Conservation (phyloP, 179 eudicot species). For the Silene coronaria region DNA sequence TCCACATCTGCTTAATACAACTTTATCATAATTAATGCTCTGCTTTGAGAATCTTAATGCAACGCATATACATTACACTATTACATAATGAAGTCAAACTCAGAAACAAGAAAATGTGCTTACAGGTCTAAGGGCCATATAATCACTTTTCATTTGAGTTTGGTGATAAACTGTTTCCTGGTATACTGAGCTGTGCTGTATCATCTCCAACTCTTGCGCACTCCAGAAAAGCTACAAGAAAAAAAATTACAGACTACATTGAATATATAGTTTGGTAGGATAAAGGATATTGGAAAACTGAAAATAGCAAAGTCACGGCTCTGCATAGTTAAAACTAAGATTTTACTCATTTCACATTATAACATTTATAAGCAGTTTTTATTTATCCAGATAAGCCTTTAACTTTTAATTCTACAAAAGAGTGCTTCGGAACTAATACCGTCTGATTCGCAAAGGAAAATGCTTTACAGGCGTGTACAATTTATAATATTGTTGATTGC, state of each 20-base stretch:
- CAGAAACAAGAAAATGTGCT: constrained; percentile 20
- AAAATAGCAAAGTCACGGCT: not conserved
- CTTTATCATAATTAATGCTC: not conserved
- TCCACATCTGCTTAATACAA: not conserved
- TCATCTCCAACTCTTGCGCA: constrained; percentile 59
- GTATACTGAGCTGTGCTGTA: constrained; percentile 46
- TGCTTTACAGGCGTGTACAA: too few relatives aligned
- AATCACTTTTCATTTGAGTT: constrained; percentile 44
- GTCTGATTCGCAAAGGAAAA: too few relatives aligned
- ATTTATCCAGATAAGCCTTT: too few relatives aligned
- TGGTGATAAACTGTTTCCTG: constrained; percentile 44
- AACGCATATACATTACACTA: not conserved
- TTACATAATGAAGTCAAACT: not conserved
- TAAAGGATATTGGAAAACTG: not conserved
- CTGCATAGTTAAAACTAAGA: not conserved
- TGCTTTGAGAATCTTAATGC: not conserved
- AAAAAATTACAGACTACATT: too few relatives aligned
- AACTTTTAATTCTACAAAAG: too few relatives aligned
- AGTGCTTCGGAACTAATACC: too few relatives aligned
- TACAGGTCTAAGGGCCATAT: constrained; percentile 43
- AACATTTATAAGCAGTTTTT: too few relatives aligned
- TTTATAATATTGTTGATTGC: too few relatives aligned
- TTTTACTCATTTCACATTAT: too few relatives aligned
- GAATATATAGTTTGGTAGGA: not conserved
- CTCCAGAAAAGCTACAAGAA: constrained; percentile 76